Percentiles rank a stretch among this genome's conserved stretches.
Evolutionary conservation across 345 rosid species (phyloP).

Genomic region (Erysimum cheiranthoides): DNA sequence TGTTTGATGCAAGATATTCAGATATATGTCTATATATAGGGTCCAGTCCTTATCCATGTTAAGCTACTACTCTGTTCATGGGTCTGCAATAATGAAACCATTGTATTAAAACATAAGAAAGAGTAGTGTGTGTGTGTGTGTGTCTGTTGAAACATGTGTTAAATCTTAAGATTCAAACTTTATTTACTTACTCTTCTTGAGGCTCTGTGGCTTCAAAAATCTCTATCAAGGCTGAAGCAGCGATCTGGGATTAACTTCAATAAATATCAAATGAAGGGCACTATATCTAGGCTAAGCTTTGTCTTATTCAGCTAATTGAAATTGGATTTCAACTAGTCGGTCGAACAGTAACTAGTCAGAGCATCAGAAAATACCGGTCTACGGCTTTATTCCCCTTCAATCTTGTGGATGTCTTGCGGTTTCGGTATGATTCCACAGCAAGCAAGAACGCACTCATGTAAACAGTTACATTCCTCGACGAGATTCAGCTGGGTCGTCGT

Average conservation of each 20-base stretch:
- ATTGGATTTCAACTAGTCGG: too few species aligned
- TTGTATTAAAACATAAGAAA: neutral
- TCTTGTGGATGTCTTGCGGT: neutral
- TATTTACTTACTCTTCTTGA: neutral
- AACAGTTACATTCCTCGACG: neutral
- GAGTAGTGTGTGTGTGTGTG: neutral
- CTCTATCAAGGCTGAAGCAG: neutral
- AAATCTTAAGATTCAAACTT: neutral
- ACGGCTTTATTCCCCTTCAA: neutral
- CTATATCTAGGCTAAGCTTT: too few species aligned
- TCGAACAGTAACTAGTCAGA: neutral
- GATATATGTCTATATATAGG: neutral
- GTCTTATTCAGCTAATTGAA: too few species aligned
- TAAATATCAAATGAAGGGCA: too few species aligned
- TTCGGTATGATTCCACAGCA: neutral
- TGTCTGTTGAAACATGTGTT: neutral
- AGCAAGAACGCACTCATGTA: neutral
- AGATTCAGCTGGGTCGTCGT: neutral
- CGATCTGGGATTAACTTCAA: neutral
- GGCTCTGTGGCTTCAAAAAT: neutral
- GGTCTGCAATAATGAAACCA: constrained; percentile 4
- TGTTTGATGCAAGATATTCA: neutral
- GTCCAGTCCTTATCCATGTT: constrained; percentile 9
- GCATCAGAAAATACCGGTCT: neutral
- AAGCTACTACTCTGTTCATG: neutral